Evolutionary conservation across 2,329 filamentous ascomycete species (phyloP).

Genomic region (Alternaria angustiovoidea): DNA sequence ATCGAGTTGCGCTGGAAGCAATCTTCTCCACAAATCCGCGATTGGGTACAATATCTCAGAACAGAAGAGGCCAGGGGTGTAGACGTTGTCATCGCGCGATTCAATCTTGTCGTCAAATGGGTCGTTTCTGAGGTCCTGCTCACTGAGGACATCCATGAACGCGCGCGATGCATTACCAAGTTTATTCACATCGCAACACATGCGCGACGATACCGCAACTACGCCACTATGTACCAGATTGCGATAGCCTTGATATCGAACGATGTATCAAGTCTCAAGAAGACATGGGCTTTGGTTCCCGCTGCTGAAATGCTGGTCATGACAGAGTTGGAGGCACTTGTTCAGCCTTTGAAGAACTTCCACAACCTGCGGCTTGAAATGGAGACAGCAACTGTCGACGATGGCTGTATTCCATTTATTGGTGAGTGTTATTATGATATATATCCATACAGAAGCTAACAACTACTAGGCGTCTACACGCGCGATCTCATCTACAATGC

Average conservation of each 20-base stretch:
- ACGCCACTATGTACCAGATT: conserved; percentile 83
- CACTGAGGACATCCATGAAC: conserved; percentile 74
- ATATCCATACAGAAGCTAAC: conserved; percentile 17
- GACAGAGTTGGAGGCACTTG: conserved; percentile 72
- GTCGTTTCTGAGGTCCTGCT: conserved; percentile 80
- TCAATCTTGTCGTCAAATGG: conserved; percentile 91
- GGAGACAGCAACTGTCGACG: conserved; percentile 71
- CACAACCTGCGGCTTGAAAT: conserved; percentile 79
- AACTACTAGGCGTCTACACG: conserved; percentile 69
- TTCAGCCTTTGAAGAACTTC: conserved; percentile 81
- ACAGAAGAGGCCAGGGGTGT: conserved; percentile 77
- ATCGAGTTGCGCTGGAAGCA: conserved; percentile 86
- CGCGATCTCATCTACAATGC: conserved; percentile 84
- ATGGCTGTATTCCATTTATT: conserved; percentile 83
- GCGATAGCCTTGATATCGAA: conserved; percentile 78
- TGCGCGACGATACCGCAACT: conserved; percentile 79
- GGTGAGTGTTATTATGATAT: conserved; percentile 58
- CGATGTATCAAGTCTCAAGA: conserved; percentile 71
- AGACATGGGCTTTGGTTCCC: conserved; percentile 77
- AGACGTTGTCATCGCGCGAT: conserved; percentile 83
- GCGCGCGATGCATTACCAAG: conserved; percentile 79
- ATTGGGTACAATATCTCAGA: conserved; percentile 83
- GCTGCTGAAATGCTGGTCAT: conserved; percentile 71
- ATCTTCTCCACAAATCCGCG: conserved; percentile 69
- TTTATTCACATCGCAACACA: conserved; percentile 82